A percentile compares a stretch with the other conserved stretches of the same genome.
Evolutionary conservation across 2,329 filamentous ascomycete genomes (phyloP).

Genomic region (Cladophialophora psammophila): DNA sequence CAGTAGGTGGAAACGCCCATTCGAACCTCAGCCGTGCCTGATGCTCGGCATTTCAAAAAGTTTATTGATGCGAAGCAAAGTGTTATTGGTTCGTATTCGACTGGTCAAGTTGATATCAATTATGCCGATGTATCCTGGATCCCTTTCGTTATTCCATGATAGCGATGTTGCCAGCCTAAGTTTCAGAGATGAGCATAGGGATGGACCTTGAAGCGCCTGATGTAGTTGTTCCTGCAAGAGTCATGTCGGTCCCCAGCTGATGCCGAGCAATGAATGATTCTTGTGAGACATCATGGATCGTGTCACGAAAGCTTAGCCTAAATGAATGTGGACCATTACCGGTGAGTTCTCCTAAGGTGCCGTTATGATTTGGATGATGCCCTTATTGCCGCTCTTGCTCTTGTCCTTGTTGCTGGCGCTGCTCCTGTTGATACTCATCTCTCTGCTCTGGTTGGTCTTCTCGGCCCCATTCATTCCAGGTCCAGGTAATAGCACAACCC

Average conservation of each 20-base stretch:
- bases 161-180: not conserved
- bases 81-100: not conserved
- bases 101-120: not conserved
- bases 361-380: not conserved
- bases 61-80: not conserved
- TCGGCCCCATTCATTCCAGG: conserved; percentile 31
- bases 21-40: not conserved
- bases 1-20: not conserved
- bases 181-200: not conserved
- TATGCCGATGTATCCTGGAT: not conserved
- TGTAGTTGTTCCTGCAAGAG: not conserved
- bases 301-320: not conserved
- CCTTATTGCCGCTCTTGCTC: not conserved
- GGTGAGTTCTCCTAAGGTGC: not conserved
- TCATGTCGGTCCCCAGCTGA: not conserved
- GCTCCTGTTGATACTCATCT: not conserved
- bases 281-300: not conserved
- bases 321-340: not conserved
- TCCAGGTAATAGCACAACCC: conserved; percentile 33
- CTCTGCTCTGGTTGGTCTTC: conserved; percentile 12
- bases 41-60: not conserved
- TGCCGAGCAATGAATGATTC: not conserved
- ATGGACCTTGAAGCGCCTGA: not conserved
- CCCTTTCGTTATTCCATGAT: not conserved
- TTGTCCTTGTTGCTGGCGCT: not conserved